A percentile compares a stretch with the other conserved stretches of the same genome.
These are phyloP conservation scores for Blastobotrys peoriensis DNA, from an alignment of 805 yeast species.

Conservation along the genomic window DNA sequence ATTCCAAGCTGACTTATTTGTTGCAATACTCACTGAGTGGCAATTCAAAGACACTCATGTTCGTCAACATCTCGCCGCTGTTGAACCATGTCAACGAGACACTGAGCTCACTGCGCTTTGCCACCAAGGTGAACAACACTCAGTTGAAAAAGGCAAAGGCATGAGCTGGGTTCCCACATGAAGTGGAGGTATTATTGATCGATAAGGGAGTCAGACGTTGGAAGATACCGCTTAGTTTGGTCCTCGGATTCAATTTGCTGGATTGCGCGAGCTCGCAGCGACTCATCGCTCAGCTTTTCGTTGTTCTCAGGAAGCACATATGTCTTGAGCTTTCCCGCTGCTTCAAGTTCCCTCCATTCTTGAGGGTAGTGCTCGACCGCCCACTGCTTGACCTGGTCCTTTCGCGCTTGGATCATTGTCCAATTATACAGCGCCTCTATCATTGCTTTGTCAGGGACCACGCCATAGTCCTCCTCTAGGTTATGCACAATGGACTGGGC, in stretches of 20 bases:
- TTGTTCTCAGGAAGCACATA: conserved; percentile 25
- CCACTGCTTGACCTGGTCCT: conserved; percentile 35
- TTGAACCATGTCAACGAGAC: conserved; percentile 64
- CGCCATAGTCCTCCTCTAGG: conserved; percentile 35
- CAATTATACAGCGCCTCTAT: conserved; percentile 36
- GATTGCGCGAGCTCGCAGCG: not conserved
- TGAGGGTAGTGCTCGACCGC: conserved; percentile 32
- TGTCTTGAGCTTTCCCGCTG: conserved; percentile 26
- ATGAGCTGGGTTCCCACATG: too few relatives aligned
- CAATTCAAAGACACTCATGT: conserved; percentile 84
- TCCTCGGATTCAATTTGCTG: too few relatives aligned
- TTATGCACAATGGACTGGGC: conserved; percentile 48
- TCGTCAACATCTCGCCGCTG: conserved; percentile 78
- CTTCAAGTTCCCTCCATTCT: conserved; percentile 36
- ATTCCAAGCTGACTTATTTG: conserved; percentile 73
- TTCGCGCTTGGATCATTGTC: conserved; percentile 36
- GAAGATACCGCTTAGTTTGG: too few relatives aligned
- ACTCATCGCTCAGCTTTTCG: conserved; percentile 18
- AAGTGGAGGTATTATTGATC: too few relatives aligned
- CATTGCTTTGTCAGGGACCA: conserved; percentile 22
- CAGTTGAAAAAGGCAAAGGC: conserved; percentile 16
- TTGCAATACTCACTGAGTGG: conserved; percentile 82
- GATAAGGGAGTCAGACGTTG: too few relatives aligned
- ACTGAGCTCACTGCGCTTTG: conserved; percentile 79
- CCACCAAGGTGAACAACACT: conserved; percentile 44